These are phyloP conservation scores for Pascua guehoae DNA, from an alignment of 1,284 basidiomycete species.

Conservation along the genomic window DNA sequence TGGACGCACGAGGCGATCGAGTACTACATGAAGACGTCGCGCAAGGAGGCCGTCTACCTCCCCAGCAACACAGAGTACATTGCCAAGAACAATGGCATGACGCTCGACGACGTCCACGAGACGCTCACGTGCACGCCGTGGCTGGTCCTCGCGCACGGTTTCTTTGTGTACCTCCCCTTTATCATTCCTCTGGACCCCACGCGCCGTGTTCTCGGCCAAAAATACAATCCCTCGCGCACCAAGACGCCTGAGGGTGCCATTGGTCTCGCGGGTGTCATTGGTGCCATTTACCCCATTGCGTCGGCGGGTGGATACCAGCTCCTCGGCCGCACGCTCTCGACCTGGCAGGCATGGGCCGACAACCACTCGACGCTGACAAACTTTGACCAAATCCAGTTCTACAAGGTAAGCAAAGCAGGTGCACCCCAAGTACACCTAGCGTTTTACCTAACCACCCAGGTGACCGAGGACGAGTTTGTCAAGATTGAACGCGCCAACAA, in stretches of 20 bases:
- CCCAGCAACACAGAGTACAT: constrained; percentile 66
- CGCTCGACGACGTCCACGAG: constrained; percentile 13
- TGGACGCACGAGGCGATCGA: constrained; percentile 60
- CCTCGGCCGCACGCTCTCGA: constrained; percentile 50
- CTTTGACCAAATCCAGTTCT: constrained; percentile 61
- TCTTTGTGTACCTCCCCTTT: constrained; percentile 25
- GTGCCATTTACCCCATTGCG: constrained; percentile 64
- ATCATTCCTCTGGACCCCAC: constrained; percentile 30
- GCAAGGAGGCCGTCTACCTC: constrained; percentile 57
- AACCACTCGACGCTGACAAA: constrained; percentile 61
- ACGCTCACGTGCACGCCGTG: constrained; percentile 19
- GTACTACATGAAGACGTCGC: constrained; percentile 53
- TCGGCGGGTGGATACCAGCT: constrained; percentile 66
- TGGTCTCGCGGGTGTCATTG: constrained; percentile 51
- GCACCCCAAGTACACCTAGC: neutral
- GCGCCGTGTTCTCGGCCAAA: constrained; percentile 40
- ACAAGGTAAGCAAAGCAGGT: constrained; percentile 2
- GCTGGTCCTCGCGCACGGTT: constrained; percentile 23
- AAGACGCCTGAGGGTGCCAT: constrained; percentile 55
- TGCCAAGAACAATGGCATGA: constrained; percentile 56
- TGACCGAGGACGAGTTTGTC: constrained; percentile 29
- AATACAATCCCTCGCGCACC: constrained; percentile 50
- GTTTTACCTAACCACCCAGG: constrained; percentile 10
- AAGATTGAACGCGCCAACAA: constrained; percentile 61
- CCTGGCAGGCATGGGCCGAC: constrained; percentile 39